Conservation (phyloP, 2,329 filamentous ascomycete genomes). For the Diaporthe aspalathi region DNA sequence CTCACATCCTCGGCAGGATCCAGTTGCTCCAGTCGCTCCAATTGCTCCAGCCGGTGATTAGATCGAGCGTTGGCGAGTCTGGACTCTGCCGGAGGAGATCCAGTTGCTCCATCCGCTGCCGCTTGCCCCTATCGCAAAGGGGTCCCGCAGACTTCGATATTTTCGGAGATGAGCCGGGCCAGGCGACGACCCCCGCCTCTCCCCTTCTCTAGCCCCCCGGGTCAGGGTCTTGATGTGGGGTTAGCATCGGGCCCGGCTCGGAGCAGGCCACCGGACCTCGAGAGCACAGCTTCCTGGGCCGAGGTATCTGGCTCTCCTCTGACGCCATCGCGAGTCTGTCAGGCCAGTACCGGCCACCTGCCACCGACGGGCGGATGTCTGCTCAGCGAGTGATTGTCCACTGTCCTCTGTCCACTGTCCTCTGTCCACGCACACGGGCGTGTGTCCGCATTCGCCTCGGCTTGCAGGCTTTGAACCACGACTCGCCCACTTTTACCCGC, state of each 20-base stretch:
- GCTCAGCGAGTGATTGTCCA: neutral
- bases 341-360: neutral
- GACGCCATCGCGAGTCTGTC: neutral
- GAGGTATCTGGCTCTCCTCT: neutral
- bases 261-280: neutral
- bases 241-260: slow-evolving; percentile 10
- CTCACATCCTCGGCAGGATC: slow-evolving; percentile 11
- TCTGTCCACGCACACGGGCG: neutral
- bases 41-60: too few relatives aligned
- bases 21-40: neutral
- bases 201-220: neutral
- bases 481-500: slow-evolving; percentile 25
- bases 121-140: slow-evolving; percentile 18
- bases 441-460: slow-evolving; percentile 1
- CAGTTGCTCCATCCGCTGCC: neutral
- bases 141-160: neutral
- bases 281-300: neutral
- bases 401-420: too few relatives aligned
- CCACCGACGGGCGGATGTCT: neutral
- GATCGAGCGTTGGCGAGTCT: slow-evolving; percentile 10
- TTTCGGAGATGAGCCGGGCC: slow-evolving; percentile 30
- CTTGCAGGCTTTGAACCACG: neutral
- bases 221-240: slow-evolving; percentile 3
- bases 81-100: neutral
- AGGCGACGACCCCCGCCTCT: neutral